A percentile compares a stretch with the other conserved stretches of the same genome.
These are phyloP conservation scores for Penicillium cinerascens DNA, from an alignment of 495 filamentous ascomycete species.

Conservation along the genomic window DNA sequence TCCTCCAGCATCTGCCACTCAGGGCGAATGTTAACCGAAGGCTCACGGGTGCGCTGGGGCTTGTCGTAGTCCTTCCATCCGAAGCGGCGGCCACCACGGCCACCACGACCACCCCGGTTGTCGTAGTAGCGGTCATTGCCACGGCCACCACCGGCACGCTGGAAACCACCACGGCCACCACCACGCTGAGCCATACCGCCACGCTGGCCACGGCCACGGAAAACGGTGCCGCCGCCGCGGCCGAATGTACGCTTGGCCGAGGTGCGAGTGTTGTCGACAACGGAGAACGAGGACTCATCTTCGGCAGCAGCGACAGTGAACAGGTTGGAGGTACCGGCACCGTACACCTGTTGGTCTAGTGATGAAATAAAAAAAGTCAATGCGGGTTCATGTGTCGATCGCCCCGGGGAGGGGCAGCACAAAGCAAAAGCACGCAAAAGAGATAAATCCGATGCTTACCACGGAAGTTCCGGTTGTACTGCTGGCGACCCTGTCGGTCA, in stretches of 20 bases:
- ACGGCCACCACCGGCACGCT: conserved; percentile 67
- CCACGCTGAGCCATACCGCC: conserved; percentile 47
- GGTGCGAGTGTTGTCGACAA: conserved; percentile 89
- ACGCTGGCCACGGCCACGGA: conserved; percentile 72
- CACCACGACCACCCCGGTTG: conserved; percentile 48
- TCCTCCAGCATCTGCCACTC: conserved; percentile 97
- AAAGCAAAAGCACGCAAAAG: conserved; percentile 13
- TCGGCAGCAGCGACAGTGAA: conserved; percentile 89
- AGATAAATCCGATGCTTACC: conserved; percentile 46
- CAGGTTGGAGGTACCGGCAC: conserved; percentile 77
- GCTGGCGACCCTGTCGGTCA: conserved; percentile 73
- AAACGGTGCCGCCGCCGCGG: conserved; percentile 77
- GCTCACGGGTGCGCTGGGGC: conserved; percentile 91
- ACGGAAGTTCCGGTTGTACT: conserved; percentile 89
- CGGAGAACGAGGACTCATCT: conserved; percentile 96
- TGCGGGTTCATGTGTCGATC: neutral
- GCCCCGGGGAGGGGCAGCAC: conserved; percentile 6
- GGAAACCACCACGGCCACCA: conserved; percentile 58
- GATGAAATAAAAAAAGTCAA: conserved; percentile 3
- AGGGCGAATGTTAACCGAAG: conserved; percentile 87
- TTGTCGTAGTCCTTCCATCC: conserved; percentile 99
- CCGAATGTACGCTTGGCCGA: conserved; percentile 82
- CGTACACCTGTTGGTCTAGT: conserved; percentile 93
- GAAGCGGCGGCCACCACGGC: conserved; percentile 72
- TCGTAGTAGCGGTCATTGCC: conserved; percentile 64